Evolutionary conservation across 176 grass and related monocot species (phyloP).

Genomic region (Oryza brachyantha): DNA sequence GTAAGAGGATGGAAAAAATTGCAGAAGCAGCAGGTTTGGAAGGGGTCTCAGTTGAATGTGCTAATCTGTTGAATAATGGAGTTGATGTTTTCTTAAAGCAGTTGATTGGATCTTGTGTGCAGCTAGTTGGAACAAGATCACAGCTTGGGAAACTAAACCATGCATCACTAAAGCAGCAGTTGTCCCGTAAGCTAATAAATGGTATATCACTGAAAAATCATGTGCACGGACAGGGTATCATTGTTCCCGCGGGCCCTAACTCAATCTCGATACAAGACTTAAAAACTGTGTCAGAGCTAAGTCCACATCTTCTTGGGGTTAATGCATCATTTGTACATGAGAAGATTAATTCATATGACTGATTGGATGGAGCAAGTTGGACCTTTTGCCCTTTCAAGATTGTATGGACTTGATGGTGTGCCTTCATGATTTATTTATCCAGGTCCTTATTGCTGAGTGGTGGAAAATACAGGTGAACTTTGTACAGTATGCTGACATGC

Average conservation of each 20-base stretch:
- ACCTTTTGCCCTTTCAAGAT: conserved; percentile 26
- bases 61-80: conserved; percentile 76
- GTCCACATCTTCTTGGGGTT: conserved; percentile 38
- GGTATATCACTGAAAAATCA: conserved; percentile 38
- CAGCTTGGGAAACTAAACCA: conserved; percentile 34
- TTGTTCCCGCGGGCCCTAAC: conserved; percentile 31
- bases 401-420: conserved; percentile 13
- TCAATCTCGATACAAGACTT: conserved; percentile 46
- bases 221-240: conserved; percentile 29
- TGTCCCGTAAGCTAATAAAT: conserved; percentile 45
- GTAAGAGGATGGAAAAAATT: conserved; percentile 66
- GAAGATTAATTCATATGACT: conserved; percentile 55
- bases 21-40: conserved; percentile 67
- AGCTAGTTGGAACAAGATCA: conserved; percentile 55
- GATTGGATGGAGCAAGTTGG: conserved; percentile 24
- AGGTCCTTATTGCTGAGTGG: conserved; percentile 24
- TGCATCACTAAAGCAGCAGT: conserved; percentile 41
- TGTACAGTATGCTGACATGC: conserved; percentile 35
- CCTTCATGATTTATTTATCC: conserved; percentile 31
- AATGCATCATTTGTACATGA: conserved; percentile 45
- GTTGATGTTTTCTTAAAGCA: conserved; percentile 70
- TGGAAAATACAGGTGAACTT: conserved; percentile 27
- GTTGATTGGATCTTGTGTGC: conserved; percentile 65
- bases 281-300: conserved; percentile 37
- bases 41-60: conserved; percentile 67